These are phyloP conservation scores for Fomitiporia mediterranea DNA, from an alignment of 1,284 basidiomycete genomes.

Conservation along the genomic window DNA sequence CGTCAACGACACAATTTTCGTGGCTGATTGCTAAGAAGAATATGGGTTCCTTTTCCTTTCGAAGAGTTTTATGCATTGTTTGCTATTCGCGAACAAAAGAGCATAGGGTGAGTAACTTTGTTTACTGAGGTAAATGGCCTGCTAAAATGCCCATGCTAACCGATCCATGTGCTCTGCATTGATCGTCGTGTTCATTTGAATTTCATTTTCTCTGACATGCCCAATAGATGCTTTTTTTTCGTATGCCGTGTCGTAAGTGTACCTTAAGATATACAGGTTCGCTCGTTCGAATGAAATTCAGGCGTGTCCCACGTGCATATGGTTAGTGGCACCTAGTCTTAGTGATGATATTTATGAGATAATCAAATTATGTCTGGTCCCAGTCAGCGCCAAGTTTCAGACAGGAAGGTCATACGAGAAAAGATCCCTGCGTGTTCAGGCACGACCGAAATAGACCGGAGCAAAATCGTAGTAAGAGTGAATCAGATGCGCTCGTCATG, in stretches of 20 bases:
- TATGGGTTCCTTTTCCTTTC: background rate
- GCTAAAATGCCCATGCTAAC: too few species aligned
- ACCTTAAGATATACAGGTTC: too few species aligned
- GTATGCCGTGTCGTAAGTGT: too few species aligned
- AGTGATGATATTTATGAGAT: too few species aligned
- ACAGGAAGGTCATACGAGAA: too few species aligned
- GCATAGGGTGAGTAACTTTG: background rate
- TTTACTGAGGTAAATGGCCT: too few species aligned
- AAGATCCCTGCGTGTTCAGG: background rate
- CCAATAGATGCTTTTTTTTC: too few species aligned
- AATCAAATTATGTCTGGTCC: too few species aligned
- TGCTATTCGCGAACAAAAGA: background rate
- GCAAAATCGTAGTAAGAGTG: background rate
- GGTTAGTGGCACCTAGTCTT: background rate
- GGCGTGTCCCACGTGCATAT: background rate
- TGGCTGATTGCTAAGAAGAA: background rate
- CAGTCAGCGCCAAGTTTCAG: too few species aligned
- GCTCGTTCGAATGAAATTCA: too few species aligned
- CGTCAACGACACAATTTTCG: background rate
- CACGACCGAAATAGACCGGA: background rate
- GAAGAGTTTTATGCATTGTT: background rate
- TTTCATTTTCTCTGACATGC: too few species aligned
- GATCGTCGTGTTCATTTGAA: too few species aligned
- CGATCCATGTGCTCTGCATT: background rate
- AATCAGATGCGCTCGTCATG: conserved; percentile 1